Percentiles rank a stretch among this genome's conserved stretches.
Conservation (phyloP, 139 green algal species). For the Auxenochlorella pyrenoidosa region DNA sequence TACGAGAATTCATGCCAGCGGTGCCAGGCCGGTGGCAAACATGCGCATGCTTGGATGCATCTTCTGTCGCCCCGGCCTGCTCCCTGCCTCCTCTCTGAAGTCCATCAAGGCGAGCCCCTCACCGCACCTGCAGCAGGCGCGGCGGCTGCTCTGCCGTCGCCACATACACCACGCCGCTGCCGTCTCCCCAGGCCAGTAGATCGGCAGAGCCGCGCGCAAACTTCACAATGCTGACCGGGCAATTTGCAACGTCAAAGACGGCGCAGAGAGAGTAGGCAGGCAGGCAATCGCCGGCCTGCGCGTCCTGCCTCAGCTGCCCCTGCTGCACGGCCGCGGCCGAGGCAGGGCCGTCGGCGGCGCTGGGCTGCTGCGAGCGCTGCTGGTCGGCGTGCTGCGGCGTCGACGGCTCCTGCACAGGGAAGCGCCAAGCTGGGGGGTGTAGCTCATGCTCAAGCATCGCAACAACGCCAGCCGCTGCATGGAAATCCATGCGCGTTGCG, state of each 20-base stretch:
- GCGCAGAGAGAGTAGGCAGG: background rate
- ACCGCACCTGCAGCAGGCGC: constrained; percentile 19
- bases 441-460: too few species aligned
- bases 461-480: too few species aligned
- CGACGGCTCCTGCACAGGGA: background rate
- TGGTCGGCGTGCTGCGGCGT: background rate
- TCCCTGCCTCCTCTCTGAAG: too few species aligned
- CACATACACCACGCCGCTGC: constrained; percentile 2
- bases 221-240: background rate
- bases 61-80: too few species aligned
- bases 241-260: background rate
- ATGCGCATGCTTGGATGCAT: too few species aligned
- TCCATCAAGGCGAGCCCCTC: background rate
- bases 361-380: background rate
- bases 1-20: too few species aligned
- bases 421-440: too few species aligned
- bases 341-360: background rate
- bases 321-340: background rate
- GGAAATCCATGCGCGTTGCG: too few species aligned
- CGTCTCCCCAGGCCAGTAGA: constrained; percentile 12
- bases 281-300: background rate
- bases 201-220: constrained; percentile 23
- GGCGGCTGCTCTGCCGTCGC: background rate
- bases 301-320: background rate
- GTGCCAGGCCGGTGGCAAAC: too few species aligned